A percentile compares a stretch with the other conserved stretches of the same genome.
Conservation (phyloP, 805 yeast genomes). For the Yarrowia sp. region DNA sequence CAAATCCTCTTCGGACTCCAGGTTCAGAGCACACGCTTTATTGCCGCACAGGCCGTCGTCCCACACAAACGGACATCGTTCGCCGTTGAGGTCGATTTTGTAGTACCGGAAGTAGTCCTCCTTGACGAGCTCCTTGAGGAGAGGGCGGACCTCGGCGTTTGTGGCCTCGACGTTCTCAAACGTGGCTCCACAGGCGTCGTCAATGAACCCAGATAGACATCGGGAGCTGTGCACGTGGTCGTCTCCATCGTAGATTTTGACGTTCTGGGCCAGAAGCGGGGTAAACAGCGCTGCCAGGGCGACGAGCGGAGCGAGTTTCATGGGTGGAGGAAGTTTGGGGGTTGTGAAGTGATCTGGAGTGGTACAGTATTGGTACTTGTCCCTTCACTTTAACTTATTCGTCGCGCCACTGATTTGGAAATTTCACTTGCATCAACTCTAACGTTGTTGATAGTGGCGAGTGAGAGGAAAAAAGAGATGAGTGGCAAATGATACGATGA, state of each 20-base stretch:
- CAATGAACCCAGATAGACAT: conserved; percentile 40
- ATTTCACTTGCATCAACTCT: conserved; percentile 35
- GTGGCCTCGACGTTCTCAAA: conserved; percentile 58
- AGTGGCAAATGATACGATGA: too few species aligned
- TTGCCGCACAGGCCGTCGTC: conserved; percentile 85
- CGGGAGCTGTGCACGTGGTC: conserved; percentile 14
- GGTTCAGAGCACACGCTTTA: conserved; percentile 88
- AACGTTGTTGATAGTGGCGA: conserved; percentile 4
- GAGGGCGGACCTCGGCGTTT: conserved; percentile 61
- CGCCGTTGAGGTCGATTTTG: conserved; percentile 74
- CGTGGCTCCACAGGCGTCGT: conserved; percentile 46
- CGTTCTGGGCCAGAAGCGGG: conserved; percentile 10
- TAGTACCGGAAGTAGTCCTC: conserved; percentile 89
- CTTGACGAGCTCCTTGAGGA: conserved; percentile 63
- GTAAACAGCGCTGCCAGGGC: not conserved
- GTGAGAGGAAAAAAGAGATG: too few species aligned
- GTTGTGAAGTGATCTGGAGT: too few species aligned
- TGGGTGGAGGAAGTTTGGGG: not conserved
- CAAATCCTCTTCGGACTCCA: conserved; percentile 72
- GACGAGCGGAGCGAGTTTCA: not conserved
- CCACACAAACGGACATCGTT: conserved; percentile 84
- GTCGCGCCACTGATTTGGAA: conserved; percentile 32
- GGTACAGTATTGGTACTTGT: too few species aligned
- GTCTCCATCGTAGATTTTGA: conserved; percentile 32
- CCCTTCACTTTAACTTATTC: too few species aligned